phyloP scores from a whole-genome alignment of 1,284 basidiomycete species.

The Inonotus obliquus region DNA sequence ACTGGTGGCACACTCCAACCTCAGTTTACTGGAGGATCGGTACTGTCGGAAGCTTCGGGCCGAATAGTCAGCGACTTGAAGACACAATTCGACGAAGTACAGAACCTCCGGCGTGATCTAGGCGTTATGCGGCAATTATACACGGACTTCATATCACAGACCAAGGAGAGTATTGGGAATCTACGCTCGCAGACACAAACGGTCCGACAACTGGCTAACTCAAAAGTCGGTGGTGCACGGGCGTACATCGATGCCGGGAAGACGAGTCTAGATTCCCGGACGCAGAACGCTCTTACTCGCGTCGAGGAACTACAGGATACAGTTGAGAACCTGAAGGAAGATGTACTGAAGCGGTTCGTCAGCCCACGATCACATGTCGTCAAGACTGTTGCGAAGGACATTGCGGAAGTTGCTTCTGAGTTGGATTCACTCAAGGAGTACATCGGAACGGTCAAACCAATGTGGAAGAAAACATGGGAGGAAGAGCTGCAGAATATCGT shows the following conservation, averaged over 20 bases:
- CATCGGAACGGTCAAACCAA: slow-evolving; percentile 87
- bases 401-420: slow-evolving; percentile 66
- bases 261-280: slow-evolving; percentile 81
- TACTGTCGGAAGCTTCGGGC: slow-evolving; percentile 64
- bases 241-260: slow-evolving; percentile 91
- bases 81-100: slow-evolving; percentile 91
- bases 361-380: slow-evolving; percentile 77
- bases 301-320: slow-evolving; percentile 94
- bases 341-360: slow-evolving; percentile 87
- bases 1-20: slow-evolving; percentile 66
- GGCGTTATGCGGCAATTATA: slow-evolving; percentile 94
- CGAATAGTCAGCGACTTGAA: slow-evolving; percentile 80
- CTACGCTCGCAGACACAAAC: slow-evolving; percentile 81
- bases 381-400: slow-evolving; percentile 70
- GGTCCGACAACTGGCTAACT: slow-evolving; percentile 81
- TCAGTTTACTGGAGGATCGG: slow-evolving; percentile 69
- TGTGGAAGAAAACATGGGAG: slow-evolving; percentile 99
- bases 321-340: slow-evolving; percentile 87
- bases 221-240: slow-evolving; percentile 81
- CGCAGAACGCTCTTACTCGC: slow-evolving; percentile 86
- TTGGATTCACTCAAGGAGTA: slow-evolving; percentile 80
- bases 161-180: slow-evolving; percentile 77
- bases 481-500: slow-evolving; percentile 94
- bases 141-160: slow-evolving; percentile 86
- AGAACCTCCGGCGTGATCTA: slow-evolving; percentile 88